Base-by-base conservation (phyloP, 2,329 filamentous ascomycete species). In the Colletotrichum melonis region DNA sequence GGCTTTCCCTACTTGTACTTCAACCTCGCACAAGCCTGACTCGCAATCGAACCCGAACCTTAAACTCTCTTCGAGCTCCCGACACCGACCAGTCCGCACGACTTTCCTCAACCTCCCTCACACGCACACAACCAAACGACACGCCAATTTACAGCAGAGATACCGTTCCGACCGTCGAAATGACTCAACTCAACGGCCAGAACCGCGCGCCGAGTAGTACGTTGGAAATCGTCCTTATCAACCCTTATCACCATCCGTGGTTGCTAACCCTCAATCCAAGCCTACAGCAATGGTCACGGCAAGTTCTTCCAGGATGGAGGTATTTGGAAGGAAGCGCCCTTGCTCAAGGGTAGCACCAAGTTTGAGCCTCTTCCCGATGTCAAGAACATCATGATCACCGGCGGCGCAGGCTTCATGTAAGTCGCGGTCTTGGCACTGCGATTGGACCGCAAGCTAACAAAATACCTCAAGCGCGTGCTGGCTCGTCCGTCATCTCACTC, bases 341-440 rank as follows among this genome's bases (percentile, higher is more conserved):
- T 94, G 32, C 85, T 95, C 67, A 91, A 81, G 12, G 93, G 93
- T 46, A 91, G 87, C 76, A 94, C 92, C 73, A 91, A 89, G 76
- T 95, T 93, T 77, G 89, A 92, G 78, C 91, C 93, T 56, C 85
- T 92, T 5, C 85, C 88, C 28, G 91, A 93, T 81, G 91, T 94
- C 67, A 92, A 90, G 82, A 95, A 95, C 79, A 95, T 96, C 78
- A 92, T 96, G 88, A 89, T 97, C 75, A 96, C 94, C 24, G 94
- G 94, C 63, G 94, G 94, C 67, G 94, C 93, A 75, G 94, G 94
- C 77, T 97, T 97, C 86, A 95, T 96, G 93, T 95, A 86, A 82
- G 92, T 83, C 74, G 26, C 11, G 16, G 64, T 56, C 60, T 67
- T 63, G 54, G 60, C 57, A 54, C 26, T 59, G 49, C 38, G 6